Evolutionary conservation across 164 flowering plant genomes (phyloP).

Genomic region (Vitis rotundifolia): DNA sequence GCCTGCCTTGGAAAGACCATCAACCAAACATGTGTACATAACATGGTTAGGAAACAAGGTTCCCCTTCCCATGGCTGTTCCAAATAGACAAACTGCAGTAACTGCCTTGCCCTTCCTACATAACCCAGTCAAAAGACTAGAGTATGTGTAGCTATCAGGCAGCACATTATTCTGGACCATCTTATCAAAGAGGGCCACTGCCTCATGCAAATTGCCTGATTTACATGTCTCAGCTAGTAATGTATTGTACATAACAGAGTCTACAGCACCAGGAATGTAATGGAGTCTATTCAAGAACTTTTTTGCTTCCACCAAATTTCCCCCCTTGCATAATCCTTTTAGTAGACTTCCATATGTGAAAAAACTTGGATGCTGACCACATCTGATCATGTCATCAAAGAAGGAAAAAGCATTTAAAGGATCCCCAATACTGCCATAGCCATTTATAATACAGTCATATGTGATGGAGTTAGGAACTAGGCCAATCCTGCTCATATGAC

Average conservation of each 20-base stretch:
- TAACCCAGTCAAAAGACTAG: conserved; percentile 60
- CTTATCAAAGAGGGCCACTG: conserved; percentile 45
- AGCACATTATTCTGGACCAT: conserved; percentile 52
- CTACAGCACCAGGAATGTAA: conserved; percentile 50
- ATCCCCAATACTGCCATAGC: conserved; percentile 60
- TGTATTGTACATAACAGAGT: conserved; percentile 57
- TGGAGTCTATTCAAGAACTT: conserved; percentile 43
- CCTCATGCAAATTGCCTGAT: conserved; percentile 48
- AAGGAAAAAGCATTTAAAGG: conserved; percentile 53
- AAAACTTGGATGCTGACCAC: conserved; percentile 55
- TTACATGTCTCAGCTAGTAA: conserved; percentile 51
- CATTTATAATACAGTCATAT: conserved; percentile 63
- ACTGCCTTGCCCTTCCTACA: conserved; percentile 54
- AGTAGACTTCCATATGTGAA: conserved; percentile 63
- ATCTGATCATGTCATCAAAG: conserved; percentile 63
- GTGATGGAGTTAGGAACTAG: conserved; percentile 45
- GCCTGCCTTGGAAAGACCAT: conserved; percentile 63
- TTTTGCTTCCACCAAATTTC: conserved; percentile 47
- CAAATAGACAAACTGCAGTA: conserved; percentile 57
- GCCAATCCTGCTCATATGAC: conserved; percentile 55
- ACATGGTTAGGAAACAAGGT: conserved; percentile 34
- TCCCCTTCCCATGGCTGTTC: conserved; percentile 29
- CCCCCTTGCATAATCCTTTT: conserved; percentile 70
- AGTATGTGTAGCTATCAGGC: conserved; percentile 69
- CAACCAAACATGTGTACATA: conserved; percentile 57